phyloP scores from a whole-genome alignment of 23 red algal genomes.

The Pyropia yezoensis region DNA sequence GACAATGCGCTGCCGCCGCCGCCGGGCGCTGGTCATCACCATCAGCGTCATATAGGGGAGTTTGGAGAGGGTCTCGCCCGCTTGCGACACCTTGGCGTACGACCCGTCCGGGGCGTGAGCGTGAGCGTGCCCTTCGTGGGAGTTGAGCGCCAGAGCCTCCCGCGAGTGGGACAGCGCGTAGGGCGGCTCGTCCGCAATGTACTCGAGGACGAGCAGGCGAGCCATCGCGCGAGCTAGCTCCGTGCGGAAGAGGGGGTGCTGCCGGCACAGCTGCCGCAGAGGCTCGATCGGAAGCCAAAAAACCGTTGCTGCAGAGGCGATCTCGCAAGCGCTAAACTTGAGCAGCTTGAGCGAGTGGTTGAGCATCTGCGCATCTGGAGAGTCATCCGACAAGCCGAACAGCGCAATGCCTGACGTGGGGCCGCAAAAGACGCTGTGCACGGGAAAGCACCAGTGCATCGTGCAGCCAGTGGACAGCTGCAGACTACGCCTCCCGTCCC shows the following conservation, averaged over 20 bases:
- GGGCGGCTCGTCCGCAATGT: conserved; percentile 41
- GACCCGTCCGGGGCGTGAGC: conserved; percentile 1
- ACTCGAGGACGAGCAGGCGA: conserved; percentile 41
- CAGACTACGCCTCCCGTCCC: no score
- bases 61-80: conserved; percentile 16
- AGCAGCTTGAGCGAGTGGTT: conserved; percentile 19
- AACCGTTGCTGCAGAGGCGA: conserved; percentile 28
- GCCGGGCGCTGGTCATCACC: conserved; percentile 17
- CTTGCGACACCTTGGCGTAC: conserved; percentile 20
- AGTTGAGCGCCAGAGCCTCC: background rate
- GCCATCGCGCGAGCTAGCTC: conserved; percentile 48
- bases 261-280: conserved; percentile 17
- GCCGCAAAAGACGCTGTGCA: conserved; percentile 33
- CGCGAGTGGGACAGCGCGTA: conserved; percentile 35
- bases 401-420: conserved; percentile 19
- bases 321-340: conserved; percentile 37
- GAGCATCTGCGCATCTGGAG: conserved; percentile 1
- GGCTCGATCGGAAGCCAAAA: conserved; percentile 34
- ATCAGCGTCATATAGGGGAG: conserved; percentile 49
- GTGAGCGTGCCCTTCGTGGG: conserved; percentile 10
- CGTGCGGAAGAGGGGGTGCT: conserved; percentile 26
- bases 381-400: background rate
- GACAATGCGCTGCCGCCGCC: background rate
- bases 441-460: conserved; percentile 64
- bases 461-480: conserved; percentile 3